Evolutionary conservation across 2,329 filamentous ascomycete genomes (phyloP), one percentile per base, ranked within the genome.

Genomic region (Curvularia spicifera): DNA sequence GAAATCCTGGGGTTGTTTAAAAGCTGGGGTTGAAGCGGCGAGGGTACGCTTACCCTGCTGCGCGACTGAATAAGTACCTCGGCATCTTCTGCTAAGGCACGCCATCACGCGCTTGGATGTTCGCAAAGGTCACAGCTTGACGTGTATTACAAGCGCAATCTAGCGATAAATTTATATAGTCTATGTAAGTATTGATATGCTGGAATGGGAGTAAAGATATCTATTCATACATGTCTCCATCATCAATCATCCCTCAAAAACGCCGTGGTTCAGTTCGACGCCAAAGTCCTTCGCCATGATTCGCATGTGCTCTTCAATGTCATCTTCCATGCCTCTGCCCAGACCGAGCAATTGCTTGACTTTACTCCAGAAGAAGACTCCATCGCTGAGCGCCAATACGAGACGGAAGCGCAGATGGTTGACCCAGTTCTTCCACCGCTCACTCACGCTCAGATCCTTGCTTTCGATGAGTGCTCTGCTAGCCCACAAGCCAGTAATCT

Each of bases 401-500:
- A 87, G 75, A 67, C 88, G 87, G 79, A 98, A 98, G n/a, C 96
- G 68, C 20, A 96, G 52, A 78, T 98, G 94, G 22, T 86, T 83
- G 76, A 90, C 89, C 63, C 87, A 88, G 71, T 94, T 91, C 53
- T 80, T 78, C 67, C 90, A 80, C 49, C 91, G 82, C 76, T 91
- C 84, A 0, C 78, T 72, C 56, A 85, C 80, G 3, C 84, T 84
- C 55, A 92, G 79, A 71, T 90, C 85, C 15, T 81, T 83, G 63
- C 89, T 88, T 77, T 96, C 88, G 24, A 89, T 89, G n/a, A 98
- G 80, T 52, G 91, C 93, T 22, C 91, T 83, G 59, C 87, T 91
- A 1, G 94, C 94, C 94, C 94, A 98, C 57, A 87, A 83, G 22
- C 93, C 93, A 62, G 95, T 97, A 75, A 96, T 93, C 80, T 97